These are phyloP conservation scores for Perilla frutescens DNA, from an alignment of 257 asterid genomes.

Conservation along the genomic window DNA sequence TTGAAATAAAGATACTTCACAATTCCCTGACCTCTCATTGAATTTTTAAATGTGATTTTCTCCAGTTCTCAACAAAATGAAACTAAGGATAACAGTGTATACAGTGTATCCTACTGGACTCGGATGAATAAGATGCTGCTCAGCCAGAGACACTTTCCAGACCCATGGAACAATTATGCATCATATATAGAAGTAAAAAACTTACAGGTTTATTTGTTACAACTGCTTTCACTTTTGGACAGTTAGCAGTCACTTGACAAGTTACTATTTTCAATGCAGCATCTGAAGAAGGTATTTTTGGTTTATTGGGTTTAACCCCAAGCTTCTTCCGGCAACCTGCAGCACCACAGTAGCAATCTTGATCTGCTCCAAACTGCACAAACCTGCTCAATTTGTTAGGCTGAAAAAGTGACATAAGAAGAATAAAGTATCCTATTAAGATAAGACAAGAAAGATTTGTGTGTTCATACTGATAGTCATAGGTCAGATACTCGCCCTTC, in stretches of 20 bases:
- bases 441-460: conserved; percentile 25
- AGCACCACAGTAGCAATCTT: conserved; percentile 97
- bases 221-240: conserved; percentile 55
- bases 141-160: conserved; percentile 19
- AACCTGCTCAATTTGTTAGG: conserved; percentile 86
- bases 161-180: background rate
- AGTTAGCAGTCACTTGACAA: conserved; percentile 63
- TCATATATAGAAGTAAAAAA: conserved; percentile 4
- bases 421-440: conserved; percentile 12
- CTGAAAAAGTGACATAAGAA: conserved; percentile 31
- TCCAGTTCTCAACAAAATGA: conserved; percentile 1
- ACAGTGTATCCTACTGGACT: background rate
- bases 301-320: conserved; percentile 79
- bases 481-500: conserved; percentile 92
- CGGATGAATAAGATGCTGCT: conserved; percentile 7
- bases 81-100: background rate
- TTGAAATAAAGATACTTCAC: background rate
- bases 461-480: conserved; percentile 90
- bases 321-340: conserved; percentile 79
- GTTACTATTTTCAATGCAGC: conserved; percentile 72
- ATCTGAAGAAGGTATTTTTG: conserved; percentile 67
- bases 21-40: conserved; percentile 9
- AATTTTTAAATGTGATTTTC: background rate
- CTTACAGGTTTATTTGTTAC: conserved; percentile 57
- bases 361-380: conserved; percentile 99